Evolutionary conservation across 169 alveolate species (phyloP), one percentile per base, ranked within the genome.

Genomic region (Eimeria necatrix): DNA sequence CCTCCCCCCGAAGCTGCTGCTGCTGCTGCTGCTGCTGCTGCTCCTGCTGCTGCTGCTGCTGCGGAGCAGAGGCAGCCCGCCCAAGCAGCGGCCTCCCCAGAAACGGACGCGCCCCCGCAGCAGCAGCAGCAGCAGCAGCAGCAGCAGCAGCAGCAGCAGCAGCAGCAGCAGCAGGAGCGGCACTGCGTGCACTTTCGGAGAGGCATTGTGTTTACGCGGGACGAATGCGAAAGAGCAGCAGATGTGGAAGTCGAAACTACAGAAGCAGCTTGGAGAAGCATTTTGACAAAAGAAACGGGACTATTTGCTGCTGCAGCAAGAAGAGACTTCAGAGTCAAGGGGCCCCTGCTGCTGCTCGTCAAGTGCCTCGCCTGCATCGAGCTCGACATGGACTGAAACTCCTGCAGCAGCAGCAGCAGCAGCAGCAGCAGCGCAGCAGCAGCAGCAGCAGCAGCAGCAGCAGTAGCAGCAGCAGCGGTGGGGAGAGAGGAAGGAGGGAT

Each of bases 111-210:
- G 64, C 64, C 8, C 64, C 8, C 20, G 20, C 14, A 14, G 76
- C 41, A 64, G 26, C 76, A 64, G 26, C 76, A n/a, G 41, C 32
- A 64, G 32, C 1, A 3, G 4, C 26, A 4, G 7, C 70, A 46
- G 48, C 12, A 3, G 41, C 10, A 12, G 22, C 48, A 46, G 70
- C 20, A 78, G 88, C 87, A 76, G 61, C 61, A 46, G 87, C 88
- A 78, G 88, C 78, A 68, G 12, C 32, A n/a, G 78, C 78, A 68
- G 78, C 78, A n/a, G n/a, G n/a, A n/a, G n/a, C n/a, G n/a, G n/a
- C n/a, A n/a, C n/a, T 86, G 93, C 60, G 93, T 86, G 51, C 93
- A 86, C 22, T 61, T 46, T 22, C 81, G 93, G 7, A 61, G 84
- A 32, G 84, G 93, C 0, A 64, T 86, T 46, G 93, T 74, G 18